These are phyloP conservation scores for Astrothelium macrocarpum DNA, from an alignment of 495 filamentous ascomycete species.

Conservation along the genomic window DNA sequence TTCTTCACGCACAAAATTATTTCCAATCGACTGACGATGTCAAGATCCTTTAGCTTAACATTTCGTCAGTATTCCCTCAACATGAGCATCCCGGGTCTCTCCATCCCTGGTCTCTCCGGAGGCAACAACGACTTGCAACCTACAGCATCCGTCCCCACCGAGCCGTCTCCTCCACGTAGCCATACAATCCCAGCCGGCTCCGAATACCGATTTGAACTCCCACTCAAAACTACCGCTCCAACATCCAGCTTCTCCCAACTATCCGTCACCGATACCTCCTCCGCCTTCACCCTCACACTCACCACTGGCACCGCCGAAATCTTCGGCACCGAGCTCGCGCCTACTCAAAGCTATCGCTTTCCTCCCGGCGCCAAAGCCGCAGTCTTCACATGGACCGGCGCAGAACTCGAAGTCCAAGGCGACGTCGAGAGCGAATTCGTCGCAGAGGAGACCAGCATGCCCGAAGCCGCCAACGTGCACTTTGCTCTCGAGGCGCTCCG, in stretches of 20 bases:
- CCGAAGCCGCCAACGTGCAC: conserved; percentile 75
- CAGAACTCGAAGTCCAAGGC: conserved; percentile 64
- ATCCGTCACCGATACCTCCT: not conserved
- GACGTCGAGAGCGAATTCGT: conserved; percentile 61
- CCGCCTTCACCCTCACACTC: conserved; percentile 40
- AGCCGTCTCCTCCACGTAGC: not conserved
- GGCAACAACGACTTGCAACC: not conserved
- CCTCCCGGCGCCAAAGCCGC: conserved; percentile 64
- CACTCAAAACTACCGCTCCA: not conserved
- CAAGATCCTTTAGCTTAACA: too few species aligned
- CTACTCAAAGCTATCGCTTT: conserved; percentile 72
- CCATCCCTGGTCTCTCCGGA: not conserved
- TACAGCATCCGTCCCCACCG: not conserved
- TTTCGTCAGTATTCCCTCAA: not conserved
- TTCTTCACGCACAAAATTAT: too few species aligned
- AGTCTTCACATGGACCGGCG: conserved; percentile 87
- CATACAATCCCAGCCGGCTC: conserved; percentile 1
- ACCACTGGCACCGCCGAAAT: conserved; percentile 79
- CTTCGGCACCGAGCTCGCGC: conserved; percentile 89
- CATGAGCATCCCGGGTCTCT: conserved; percentile 1
- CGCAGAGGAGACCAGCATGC: conserved; percentile 78
- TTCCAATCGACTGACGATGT: too few species aligned
- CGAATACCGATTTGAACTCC: conserved; percentile 2
- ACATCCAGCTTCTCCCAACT: not conserved
- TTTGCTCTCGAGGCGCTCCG: conserved; percentile 67